Base-by-base conservation (phyloP, 2,329 filamentous ascomycete species). In the Monosporascus cannonballus region DNA sequence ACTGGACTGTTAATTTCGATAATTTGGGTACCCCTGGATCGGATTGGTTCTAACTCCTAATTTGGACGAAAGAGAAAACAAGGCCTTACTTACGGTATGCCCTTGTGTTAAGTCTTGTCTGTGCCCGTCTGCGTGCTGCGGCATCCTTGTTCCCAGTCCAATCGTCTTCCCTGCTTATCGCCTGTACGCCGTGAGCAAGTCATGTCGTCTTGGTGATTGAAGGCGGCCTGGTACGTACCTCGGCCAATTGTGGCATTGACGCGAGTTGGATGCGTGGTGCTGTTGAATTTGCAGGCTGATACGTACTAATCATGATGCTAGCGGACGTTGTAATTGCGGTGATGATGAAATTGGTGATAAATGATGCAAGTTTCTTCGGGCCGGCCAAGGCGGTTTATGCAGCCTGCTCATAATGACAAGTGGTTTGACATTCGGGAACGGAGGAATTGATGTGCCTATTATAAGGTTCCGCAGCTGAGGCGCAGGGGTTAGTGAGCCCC, bases 31-130 rank as follows among this genome's bases (percentile, higher is more conserved):
- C 48, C 39, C 20, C 41, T 48, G 47, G 48, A 49, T 51, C n/a
- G 39, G 36, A 51, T 15, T 47, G 17, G 39, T 34, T 15, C 36
- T 8, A 20, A 48, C 38, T 41, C 48, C 25, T 45, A 15, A 37
- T 34, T 39, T 30, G 44, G 46, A 57, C 47, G 22, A 54, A 51
- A 51, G 48, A 58, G 50, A 53, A 50, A 53, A 50, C 44, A 57
- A 47, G 49, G 42, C 22, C 34, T 55, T 56, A 64, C 67, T 68
- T 62, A 72, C 71, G 66, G 58, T 75, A 74, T 59, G 73, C 73
- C 53, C 74, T 72, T 59, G 69, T 71, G 49, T 75, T 76, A 24
- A 76, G 68, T 64, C 74, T 69, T 54, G 69, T 76, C 64, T 76
- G 75, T 54, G 66, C 67, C 52, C 68, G 60, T 56, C 74, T 67